Evolutionary conservation across 78 protist species (phyloP).

Genomic region (Speleostelium caveatum): DNA sequence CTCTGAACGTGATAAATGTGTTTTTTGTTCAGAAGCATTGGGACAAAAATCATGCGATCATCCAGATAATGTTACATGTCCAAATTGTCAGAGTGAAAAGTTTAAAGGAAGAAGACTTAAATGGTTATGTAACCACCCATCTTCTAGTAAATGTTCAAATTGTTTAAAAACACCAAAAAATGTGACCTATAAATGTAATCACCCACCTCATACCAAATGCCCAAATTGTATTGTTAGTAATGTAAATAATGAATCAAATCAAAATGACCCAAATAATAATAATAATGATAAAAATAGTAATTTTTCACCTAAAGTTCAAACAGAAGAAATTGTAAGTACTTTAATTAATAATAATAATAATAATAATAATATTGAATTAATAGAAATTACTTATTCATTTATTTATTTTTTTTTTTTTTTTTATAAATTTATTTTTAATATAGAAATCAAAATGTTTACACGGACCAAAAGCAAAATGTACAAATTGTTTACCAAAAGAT

Average conservation of each 20-base stretch:
- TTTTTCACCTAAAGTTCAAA: neutral
- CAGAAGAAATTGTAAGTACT: neutral
- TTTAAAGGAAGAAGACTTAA: slow-evolving; percentile 62
- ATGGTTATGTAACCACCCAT: slow-evolving; percentile 72
- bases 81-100: slow-evolving; percentile 67
- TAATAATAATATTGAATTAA: neutral
- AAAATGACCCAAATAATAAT: slow-evolving; percentile 10
- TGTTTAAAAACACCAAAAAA: slow-evolving; percentile 55
- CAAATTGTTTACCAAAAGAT: slow-evolving; percentile 74
- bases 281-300: neutral
- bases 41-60: slow-evolving; percentile 58
- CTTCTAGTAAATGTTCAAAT: slow-evolving; percentile 48
- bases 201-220: slow-evolving; percentile 46
- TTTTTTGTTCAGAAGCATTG: slow-evolving; percentile 67
- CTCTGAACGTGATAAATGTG: slow-evolving; percentile 54
- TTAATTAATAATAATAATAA: slow-evolving; percentile 6
- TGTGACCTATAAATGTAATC: slow-evolving; percentile 53
- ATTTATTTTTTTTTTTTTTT: neutral
- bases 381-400: neutral
- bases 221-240: slow-evolving; percentile 59
- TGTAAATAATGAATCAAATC: neutral
- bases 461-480: slow-evolving; percentile 71
- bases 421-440: neutral
- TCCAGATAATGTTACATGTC: slow-evolving; percentile 67
- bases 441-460: slow-evolving; percentile 52